A percentile compares a stretch with the other conserved stretches of the same genome.
phyloP scores from a whole-genome alignment of 139 green algal species.

The Chlamydomonas sp. region DNA sequence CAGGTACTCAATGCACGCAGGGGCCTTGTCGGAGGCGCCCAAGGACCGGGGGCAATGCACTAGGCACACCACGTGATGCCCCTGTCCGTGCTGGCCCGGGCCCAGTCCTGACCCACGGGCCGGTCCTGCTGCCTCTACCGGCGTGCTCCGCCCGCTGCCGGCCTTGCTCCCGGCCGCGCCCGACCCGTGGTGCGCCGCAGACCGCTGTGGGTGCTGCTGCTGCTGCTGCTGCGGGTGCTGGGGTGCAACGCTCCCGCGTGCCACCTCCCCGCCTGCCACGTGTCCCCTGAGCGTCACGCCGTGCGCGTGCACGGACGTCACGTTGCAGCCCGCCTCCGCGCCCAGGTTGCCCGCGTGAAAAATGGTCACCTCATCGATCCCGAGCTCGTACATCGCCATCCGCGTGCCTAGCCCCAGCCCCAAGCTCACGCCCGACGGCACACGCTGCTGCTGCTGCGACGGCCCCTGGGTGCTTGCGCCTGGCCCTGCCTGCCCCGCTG shows the following conservation, averaged over 20 bases:
- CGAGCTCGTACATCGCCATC: conserved; percentile 11
- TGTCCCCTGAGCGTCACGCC: conserved; percentile 32
- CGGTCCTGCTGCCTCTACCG: not conserved
- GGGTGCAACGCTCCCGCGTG: not conserved
- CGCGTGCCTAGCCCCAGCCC: not conserved
- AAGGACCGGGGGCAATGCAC: conserved; percentile 13
- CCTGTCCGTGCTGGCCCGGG: not conserved
- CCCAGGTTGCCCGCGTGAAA: conserved; percentile 7
- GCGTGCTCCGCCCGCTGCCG: not conserved
- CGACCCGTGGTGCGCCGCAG: no score
- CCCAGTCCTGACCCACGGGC: not conserved
- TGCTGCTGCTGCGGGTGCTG: conserved; percentile 16
- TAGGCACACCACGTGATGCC: conserved; percentile 7
- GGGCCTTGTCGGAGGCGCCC: conserved; percentile 8
- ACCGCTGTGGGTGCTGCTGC: conserved; percentile 4
- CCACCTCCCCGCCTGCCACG: not conserved
- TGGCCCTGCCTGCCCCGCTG: not conserved
- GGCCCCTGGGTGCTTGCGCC: not conserved
- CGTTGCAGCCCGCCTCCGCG: not conserved
- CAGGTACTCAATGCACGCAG: conserved; percentile 31
- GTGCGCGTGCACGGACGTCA: conserved; percentile 20
- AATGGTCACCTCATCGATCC: conserved; percentile 17
- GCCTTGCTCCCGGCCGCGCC: no score
- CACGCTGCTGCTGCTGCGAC: conserved; percentile 5
- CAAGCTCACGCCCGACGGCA: not conserved